Conservation (phyloP, 805 yeast genomes). For the Komagataella populi region DNA sequence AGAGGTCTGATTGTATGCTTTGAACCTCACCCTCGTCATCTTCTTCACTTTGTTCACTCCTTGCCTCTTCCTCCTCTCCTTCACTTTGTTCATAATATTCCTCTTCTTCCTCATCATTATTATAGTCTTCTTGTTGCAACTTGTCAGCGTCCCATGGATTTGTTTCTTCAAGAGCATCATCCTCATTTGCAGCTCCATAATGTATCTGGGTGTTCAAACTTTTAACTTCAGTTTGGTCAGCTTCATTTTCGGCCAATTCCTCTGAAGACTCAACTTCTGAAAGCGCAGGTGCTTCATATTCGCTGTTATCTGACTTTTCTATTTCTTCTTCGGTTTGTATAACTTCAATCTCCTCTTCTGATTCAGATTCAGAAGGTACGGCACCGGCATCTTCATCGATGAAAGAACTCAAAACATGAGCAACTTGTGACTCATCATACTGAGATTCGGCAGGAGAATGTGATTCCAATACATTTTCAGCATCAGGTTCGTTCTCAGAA, state of each 20-base stretch:
- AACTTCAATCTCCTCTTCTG: not conserved
- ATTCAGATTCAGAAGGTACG: no score
- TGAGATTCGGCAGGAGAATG: not conserved
- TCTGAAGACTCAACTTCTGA: no score
- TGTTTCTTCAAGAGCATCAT: not conserved
- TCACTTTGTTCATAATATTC: slow-evolving; percentile 7
- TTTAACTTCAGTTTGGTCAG: not conserved
- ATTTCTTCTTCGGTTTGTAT: not conserved
- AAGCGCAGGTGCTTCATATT: not conserved
- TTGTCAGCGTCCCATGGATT: not conserved
- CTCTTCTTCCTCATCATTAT: slow-evolving; percentile 3
- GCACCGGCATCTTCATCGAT: not conserved
- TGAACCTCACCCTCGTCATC: slow-evolving; percentile 7
- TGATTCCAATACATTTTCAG: not conserved
- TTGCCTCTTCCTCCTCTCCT: slow-evolving; percentile 12
- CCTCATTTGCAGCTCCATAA: not conserved
- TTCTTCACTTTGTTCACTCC: slow-evolving; percentile 12
- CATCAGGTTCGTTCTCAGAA: not conserved
- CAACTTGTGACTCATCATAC: not conserved
- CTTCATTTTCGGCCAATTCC: not conserved
- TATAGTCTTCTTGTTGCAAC: slow-evolving; percentile 7
- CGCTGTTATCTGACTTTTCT: not conserved
- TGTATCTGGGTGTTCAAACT: not conserved
- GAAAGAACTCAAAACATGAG: not conserved
- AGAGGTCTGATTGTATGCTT: slow-evolving; percentile 6